Base-by-base conservation (phyloP, 352 stramenopile genomes). In the Pythium rhizo-oryzae region DNA sequence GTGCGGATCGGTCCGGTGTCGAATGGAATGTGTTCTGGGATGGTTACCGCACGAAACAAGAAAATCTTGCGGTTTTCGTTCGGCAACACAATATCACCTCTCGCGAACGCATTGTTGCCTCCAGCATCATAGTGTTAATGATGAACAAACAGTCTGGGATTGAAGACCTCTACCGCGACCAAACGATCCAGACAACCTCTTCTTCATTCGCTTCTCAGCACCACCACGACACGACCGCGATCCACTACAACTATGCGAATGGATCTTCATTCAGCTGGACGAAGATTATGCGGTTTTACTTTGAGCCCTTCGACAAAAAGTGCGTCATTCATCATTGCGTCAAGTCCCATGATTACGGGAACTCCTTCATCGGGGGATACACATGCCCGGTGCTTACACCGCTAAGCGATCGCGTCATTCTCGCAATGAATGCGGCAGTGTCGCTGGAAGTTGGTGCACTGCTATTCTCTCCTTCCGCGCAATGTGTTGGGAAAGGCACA, bases 261-360 rank as follows among this genome's bases (percentile, higher is more conserved):
- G 75, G 78, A 11, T 68, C 79, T 8, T 82, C 78, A 8, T 92
- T 92, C 62, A 57, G 69, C 1, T 92, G 82, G 82, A 85, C 69
- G 21, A 89, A 88, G 67, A 59, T 88, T 54, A 79, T 81, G 59
- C 74, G 84, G 6, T 90, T 82, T 71, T 79, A 85, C 59, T 91
- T 85, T 53, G 81, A 89, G 4, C 71, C 76, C 0, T 86, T 83
- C 25, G 80, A 85, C 55, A 82, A 80, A 59, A 81, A 69, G 30
- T 87, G 76, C 39, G 73, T 80, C 9, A 65, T 92, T 33, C 80
- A 87, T 28, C 82, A 92, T 23, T 67, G 75, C 37, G 72, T 89
- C 1, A 91, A 85, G 64, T 81, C 72, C 0, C 88, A 79, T 54
- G 78, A 88, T 54, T 92, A 89, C 61, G 81, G 81, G 18, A 90